Evolutionary conservation across 257 asterid species (phyloP), one percentile per base, ranked within the genome.

Genomic region (Jaltomata sinuosa): DNA sequence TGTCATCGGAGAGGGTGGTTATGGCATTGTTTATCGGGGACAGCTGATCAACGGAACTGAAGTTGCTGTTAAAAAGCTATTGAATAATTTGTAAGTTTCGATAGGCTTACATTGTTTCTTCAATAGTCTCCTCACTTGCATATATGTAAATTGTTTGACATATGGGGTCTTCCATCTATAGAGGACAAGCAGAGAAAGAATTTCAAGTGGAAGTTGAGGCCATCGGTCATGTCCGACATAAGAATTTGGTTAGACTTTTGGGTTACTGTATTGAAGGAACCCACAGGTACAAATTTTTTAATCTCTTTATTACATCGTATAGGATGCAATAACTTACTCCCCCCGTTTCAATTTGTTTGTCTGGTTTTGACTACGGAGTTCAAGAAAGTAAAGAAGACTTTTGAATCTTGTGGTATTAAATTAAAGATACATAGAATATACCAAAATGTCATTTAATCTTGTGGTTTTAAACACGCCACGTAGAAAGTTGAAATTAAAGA

Each of bases 181-280:
- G 98, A 64, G 98, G 98, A 5, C 98, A 95, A 81, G 98, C 98
- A 31, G 98, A 95, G 89, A 95, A 92, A 87, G 98, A 95, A 81
- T 95, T 95, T 82, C 88, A 92, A 59, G 98, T 94, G 74, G 98
- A 95, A 90, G 98, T 95, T 36, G 98, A 94, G 88, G 98, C 97
- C 78, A 95, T 95, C 42, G 98, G 98, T 38, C 98, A 94, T 87
- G 98, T 94, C 27, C 91, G 98, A 68, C 98, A 95, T 87, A 95
- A 95, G 61, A 94, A 94, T 90, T 89, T 95, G 49, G 98, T 95
- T 79, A 89, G 98, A 40, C 97, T 95, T 83, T 85, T 95, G 85
- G 98, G 98, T 47, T 95, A 95, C 85, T 95, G 98, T 47, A 87
- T 95, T 40, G 98, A 95, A 87, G 98, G 98, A 83, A 91, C 93